Percentiles rank a stretch among this genome's conserved stretches.
These are phyloP conservation scores for Aspergillus japonicus DNA, from an alignment of 2,329 filamentous ascomycete species.

Conservation along the genomic window DNA sequence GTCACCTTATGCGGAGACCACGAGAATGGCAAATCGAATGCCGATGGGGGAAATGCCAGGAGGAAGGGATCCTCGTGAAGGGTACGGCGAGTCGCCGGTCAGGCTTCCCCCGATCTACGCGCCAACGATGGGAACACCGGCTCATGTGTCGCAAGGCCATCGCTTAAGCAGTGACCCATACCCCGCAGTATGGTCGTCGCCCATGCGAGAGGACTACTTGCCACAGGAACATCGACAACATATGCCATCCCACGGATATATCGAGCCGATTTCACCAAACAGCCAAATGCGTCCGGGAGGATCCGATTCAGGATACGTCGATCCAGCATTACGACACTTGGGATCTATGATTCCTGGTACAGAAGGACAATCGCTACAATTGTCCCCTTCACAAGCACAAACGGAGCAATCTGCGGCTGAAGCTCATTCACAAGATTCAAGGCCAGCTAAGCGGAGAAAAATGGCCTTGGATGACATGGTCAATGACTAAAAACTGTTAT, in stretches of 20 bases:
- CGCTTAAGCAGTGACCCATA: constrained; percentile 35
- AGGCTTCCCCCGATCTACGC: constrained; percentile 40
- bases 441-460: constrained; percentile 38
- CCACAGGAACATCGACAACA: constrained; percentile 22
- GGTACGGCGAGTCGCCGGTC: constrained; percentile 34
- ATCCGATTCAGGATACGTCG: constrained; percentile 23
- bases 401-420: constrained; percentile 20
- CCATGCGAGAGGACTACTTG: constrained; percentile 25
- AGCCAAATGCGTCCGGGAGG: constrained; percentile 26
- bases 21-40: constrained; percentile 27
- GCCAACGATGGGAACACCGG: constrained; percentile 25
- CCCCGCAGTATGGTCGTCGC: constrained; percentile 26
- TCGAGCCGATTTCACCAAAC: constrained; percentile 29
- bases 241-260: constrained; percentile 22
- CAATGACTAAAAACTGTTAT: constrained; percentile 29
- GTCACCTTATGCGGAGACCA: constrained; percentile 28
- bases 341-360: constrained; percentile 21
- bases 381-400: constrained; percentile 15
- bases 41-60: constrained; percentile 25
- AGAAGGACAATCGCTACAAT: constrained; percentile 18
- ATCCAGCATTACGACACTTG: constrained; percentile 24
- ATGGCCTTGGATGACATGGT: constrained; percentile 45
- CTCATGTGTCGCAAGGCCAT: constrained; percentile 26
- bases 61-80: constrained; percentile 28
- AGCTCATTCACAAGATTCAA: constrained; percentile 21